Conservation (phyloP, 2,329 filamentous ascomycete species). For the Septoria linicola region DNA sequence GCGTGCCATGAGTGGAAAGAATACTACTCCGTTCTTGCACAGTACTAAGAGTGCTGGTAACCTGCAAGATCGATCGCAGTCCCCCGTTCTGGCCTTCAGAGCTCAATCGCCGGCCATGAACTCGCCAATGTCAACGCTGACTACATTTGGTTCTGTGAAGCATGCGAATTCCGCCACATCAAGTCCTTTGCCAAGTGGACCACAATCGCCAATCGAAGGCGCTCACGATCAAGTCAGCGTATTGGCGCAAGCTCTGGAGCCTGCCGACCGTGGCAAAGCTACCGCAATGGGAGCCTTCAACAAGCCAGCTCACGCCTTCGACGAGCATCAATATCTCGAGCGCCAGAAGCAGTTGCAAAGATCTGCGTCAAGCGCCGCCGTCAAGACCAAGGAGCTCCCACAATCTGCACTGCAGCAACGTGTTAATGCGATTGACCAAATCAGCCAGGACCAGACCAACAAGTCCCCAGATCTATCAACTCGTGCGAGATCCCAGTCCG, state of each 20-base stretch:
- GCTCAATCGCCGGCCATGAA: slow-evolving; percentile 43
- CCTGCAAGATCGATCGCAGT: slow-evolving; percentile 51
- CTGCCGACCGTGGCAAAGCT: slow-evolving; percentile 76
- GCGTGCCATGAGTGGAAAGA: slow-evolving; percentile 52
- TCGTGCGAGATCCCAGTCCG: slow-evolving; percentile 36
- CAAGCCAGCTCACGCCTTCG: slow-evolving; percentile 72
- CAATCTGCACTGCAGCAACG: slow-evolving; percentile 30
- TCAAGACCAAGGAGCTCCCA: slow-evolving; percentile 20
- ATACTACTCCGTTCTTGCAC: slow-evolving; percentile 43
- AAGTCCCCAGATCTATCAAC: slow-evolving; percentile 25
- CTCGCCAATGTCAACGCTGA: slow-evolving; percentile 41
- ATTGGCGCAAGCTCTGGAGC: slow-evolving; percentile 64
- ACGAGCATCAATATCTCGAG: slow-evolving; percentile 81
- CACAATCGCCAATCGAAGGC: slow-evolving; percentile 58
- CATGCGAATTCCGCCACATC: slow-evolving; percentile 38
- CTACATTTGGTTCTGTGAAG: slow-evolving; percentile 38
- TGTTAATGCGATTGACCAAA: slow-evolving; percentile 26
- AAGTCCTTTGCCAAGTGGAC: slow-evolving; percentile 42
- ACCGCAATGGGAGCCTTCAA: slow-evolving; percentile 71
- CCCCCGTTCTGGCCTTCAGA: slow-evolving; percentile 33
- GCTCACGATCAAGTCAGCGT: slow-evolving; percentile 62
- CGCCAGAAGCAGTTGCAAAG: slow-evolving; percentile 78
- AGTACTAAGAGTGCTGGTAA: slow-evolving; percentile 62
- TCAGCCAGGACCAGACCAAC: slow-evolving; percentile 26
- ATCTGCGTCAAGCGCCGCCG: slow-evolving; percentile 30